Base-by-base conservation (phyloP, 805 yeast species). In the Wickerhamiella kurtzmanii region DNA sequence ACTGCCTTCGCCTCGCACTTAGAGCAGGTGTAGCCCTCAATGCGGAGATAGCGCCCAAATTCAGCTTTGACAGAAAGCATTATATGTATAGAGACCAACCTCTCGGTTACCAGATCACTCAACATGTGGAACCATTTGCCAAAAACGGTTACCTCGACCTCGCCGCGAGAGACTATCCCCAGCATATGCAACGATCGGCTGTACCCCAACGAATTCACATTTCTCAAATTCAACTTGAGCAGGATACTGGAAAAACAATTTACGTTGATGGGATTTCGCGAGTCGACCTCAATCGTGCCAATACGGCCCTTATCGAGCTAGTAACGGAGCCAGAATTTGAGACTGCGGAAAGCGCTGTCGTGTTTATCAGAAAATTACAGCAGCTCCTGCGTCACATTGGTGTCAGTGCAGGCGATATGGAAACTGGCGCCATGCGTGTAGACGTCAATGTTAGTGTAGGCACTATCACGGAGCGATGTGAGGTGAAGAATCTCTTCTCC, bases 81-180 rank as follows among this genome's bases (percentile, higher is more conserved):
- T 92, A 92, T 62, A 87, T 92, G 63, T 92, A 92, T 62, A 89
- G 88, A 1, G 98, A 92, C 62, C 97, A 92, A 61, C 98, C 98
- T 0, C 64, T 82, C 45, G 98, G 98, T 1, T 92, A 87, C 64
- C 98, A 92, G 61, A 82, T 92, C 44, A 92, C 98, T 0, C 98
- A 92, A 64, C 83, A 77, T 58, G 85, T 74, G 60, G 71, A 72
- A 35, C 96, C 97, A 1, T 68, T 84, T 42, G 92, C 96, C 1
- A 67, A 62, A 28, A 70, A 75, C 43, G 98, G 98, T 0, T 53
- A 46, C 18, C 43, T 89, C 25, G 60, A 60, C 19, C 60, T 89
- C 37, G 59, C 56, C 9, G 62, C 65, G 20, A 64, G 72, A 46
- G 95, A 87, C 59, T 76, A 73, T 22, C 17, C 47, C 0, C 39